Evolutionary conservation across 805 yeast genomes (phyloP).

Genomic region (Kodamaea restingae): DNA sequence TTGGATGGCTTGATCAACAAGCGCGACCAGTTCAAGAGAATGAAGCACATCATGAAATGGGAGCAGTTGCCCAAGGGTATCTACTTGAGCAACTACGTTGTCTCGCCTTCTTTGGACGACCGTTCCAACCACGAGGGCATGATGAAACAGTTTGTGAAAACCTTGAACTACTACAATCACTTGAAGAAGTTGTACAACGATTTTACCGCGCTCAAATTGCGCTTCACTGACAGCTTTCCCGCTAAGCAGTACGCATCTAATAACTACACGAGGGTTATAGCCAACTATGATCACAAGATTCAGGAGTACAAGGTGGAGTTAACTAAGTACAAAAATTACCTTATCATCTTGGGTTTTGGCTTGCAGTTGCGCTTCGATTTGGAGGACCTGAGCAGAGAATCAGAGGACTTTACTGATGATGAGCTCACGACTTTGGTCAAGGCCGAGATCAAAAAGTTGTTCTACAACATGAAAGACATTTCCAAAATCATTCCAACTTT

Average conservation of each 20-base stretch:
- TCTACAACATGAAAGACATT: conserved; percentile 28
- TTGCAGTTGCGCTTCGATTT: conserved; percentile 43
- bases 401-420: conserved; percentile 14
- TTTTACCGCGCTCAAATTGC: conserved; percentile 26
- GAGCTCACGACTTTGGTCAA: conserved; percentile 33
- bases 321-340: conserved; percentile 42
- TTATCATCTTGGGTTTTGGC: conserved; percentile 44
- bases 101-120: conserved; percentile 16
- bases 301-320: conserved; percentile 43
- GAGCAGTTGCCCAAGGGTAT: conserved; percentile 38
- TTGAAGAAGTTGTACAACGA: conserved; percentile 32
- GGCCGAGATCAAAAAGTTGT: conserved; percentile 29
- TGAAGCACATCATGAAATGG: conserved; percentile 41
- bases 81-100: conserved; percentile 33
- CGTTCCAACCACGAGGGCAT: conserved; percentile 32
- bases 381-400: conserved; percentile 27
- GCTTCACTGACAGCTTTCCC: conserved; percentile 29
- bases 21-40: conserved; percentile 27
- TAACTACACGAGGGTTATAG: conserved; percentile 33
- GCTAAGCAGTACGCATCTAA: conserved; percentile 14
- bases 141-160: conserved; percentile 42
- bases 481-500: conserved; percentile 33
- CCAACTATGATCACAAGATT: conserved; percentile 40
- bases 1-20: conserved; percentile 28
- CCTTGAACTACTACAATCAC: conserved; percentile 38